Conservation (phyloP, 257 asterid species). For the Linderniella brevidens region DNA sequence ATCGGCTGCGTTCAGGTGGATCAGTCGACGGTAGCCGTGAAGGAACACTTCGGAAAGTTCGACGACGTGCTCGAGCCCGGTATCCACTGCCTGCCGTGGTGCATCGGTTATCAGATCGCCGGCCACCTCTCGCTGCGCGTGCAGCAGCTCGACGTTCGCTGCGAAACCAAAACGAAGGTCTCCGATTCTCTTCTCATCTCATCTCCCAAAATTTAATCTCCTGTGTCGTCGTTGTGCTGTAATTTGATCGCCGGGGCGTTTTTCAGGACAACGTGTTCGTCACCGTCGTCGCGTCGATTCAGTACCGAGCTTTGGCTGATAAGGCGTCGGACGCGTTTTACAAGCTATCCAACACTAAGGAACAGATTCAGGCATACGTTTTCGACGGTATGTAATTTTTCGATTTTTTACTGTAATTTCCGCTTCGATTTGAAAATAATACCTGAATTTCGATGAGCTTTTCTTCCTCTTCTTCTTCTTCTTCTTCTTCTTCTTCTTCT, state of each 20-base stretch:
- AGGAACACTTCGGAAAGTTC: slow-evolving; percentile 18
- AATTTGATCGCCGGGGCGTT: background rate
- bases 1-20: slow-evolving; percentile 19
- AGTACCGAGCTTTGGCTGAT: slow-evolving; percentile 17
- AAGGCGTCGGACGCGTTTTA: slow-evolving; percentile 25
- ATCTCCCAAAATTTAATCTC: no score
- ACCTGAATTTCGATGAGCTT: background rate
- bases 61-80: slow-evolving; percentile 19
- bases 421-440: background rate
- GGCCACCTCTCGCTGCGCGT: slow-evolving; percentile 20
- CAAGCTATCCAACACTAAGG: slow-evolving; percentile 21
- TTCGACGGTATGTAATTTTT: slow-evolving; percentile 15
- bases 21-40: slow-evolving; percentile 22
- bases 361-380: slow-evolving; percentile 27
- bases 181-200: background rate
- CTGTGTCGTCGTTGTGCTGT: background rate
- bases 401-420: background rate
- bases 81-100: slow-evolving; percentile 22
- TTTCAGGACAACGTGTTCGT: slow-evolving; percentile 26
- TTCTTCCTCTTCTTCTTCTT: background rate
- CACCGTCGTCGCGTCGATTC: slow-evolving; percentile 23
- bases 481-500: background rate
- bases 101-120: slow-evolving; percentile 14
- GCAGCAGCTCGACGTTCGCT: slow-evolving; percentile 23
- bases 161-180: slow-evolving; percentile 28